Conservation (phyloP, 1,284 basidiomycete species). For the Marasmius tenuissimus region DNA sequence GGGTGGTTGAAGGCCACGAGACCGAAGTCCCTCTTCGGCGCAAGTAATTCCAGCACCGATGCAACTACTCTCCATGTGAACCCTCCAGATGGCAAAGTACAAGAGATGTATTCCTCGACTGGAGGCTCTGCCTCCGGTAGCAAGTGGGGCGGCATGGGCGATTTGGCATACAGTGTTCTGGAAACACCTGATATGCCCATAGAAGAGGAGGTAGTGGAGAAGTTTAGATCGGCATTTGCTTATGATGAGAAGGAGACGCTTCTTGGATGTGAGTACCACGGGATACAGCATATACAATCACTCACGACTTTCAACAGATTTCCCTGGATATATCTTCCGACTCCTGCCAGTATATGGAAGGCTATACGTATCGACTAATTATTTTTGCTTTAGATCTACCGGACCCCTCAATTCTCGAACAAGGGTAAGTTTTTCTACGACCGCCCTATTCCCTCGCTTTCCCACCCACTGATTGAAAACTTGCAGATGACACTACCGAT, state of each 20-base stretch:
- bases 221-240: constrained; percentile 79
- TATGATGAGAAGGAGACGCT: constrained; percentile 85
- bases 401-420: constrained; percentile 76
- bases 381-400: constrained; percentile 88
- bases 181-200: constrained; percentile 63
- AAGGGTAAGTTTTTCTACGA: constrained; percentile 48
- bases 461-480: constrained; percentile 9
- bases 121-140: constrained; percentile 27
- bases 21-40: constrained; percentile 23
- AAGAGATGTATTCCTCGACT: constrained; percentile 60
- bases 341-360: constrained; percentile 84
- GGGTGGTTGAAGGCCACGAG: constrained; percentile 68
- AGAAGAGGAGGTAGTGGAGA: constrained; percentile 68
- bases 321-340: constrained; percentile 85
- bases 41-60: constrained; percentile 22
- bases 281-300: neutral
- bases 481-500: constrained; percentile 91
- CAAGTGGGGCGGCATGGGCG: constrained; percentile 40
- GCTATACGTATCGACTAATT: constrained; percentile 85
- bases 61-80: constrained; percentile 15
- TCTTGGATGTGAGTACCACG: constrained; percentile 70
- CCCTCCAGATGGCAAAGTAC: constrained; percentile 30
- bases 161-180: constrained; percentile 75
- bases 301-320: constrained; percentile 54
- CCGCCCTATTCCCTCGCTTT: constrained; percentile 1